Conservation (phyloP, 129 eudicot genomes). For the Flaveria trinervia region DNA sequence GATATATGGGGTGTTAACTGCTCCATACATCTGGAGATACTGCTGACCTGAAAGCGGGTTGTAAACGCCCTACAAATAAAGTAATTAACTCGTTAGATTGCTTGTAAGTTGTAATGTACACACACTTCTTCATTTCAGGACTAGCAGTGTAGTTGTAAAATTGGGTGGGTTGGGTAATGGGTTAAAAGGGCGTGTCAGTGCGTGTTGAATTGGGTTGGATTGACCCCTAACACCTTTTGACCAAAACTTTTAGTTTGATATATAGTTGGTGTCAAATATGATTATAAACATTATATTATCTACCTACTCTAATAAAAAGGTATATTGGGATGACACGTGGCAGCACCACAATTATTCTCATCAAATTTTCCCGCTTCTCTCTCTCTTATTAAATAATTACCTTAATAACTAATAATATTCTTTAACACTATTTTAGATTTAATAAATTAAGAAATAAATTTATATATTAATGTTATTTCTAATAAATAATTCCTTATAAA, state of each 20-base stretch:
- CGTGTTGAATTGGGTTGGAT: not conserved
- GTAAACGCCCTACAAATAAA: slow-evolving; percentile 63
- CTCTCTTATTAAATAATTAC: too few relatives aligned
- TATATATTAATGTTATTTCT: too few relatives aligned
- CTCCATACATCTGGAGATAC: slow-evolving; percentile 80
- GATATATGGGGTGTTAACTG: slow-evolving; percentile 66
- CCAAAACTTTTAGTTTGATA: not conserved
- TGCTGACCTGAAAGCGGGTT: slow-evolving; percentile 81
- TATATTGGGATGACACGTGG: too few relatives aligned
- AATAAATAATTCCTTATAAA: too few relatives aligned
- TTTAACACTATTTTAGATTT: too few relatives aligned
- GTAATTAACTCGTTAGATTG: slow-evolving; percentile 6
- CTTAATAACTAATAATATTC: too few relatives aligned
- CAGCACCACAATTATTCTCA: too few relatives aligned
- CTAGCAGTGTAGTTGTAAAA: slow-evolving; percentile 8
- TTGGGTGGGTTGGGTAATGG: not conserved
- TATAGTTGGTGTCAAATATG: not conserved
- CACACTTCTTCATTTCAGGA: not conserved
- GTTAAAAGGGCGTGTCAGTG: not conserved
- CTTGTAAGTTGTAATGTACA: not conserved
- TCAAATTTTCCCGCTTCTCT: too few relatives aligned
- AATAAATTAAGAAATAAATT: too few relatives aligned
- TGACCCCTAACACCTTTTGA: not conserved
- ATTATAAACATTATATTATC: not conserved
- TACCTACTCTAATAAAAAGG: too few relatives aligned